Evolutionary conservation across 2,329 filamentous ascomycete genomes (phyloP), one percentile per base, ranked within the genome.

Genomic region (Lasiodiplodia sp.): DNA sequence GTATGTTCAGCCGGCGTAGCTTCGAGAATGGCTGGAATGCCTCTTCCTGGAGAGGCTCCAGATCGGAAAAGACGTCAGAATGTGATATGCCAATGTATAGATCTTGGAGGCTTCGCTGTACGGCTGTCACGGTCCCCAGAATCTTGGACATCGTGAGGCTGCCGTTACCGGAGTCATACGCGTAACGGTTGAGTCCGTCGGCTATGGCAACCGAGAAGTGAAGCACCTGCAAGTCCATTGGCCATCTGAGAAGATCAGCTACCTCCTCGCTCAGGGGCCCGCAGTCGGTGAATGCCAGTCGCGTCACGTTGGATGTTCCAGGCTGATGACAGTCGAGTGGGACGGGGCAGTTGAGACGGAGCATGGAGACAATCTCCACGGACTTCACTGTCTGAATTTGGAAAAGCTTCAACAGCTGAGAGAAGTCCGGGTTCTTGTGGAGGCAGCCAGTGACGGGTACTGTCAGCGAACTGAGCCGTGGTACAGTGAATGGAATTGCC

Each of bases 11-110:
- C 10, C 44, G 44, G 1, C 44, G 60, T 25, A 64, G 60, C 44
- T 51, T 21, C 8, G 44, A 23, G 44, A 64, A 64, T 28, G 44
- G 16, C 23, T 52, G 44, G 25, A 64, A 64, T 16, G 44, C 60
- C 2, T 51, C 14, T 25, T 64, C 44, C n/a, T 34, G 23, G 37
- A 60, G 21, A 16, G 56, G 38, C 4, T 57, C 5, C 4, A 31
- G 28, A 21, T 11, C 16, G 16, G 7, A n/a, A n/a, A 23, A 18
- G 7, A 25, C 28, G 1, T 18, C 52, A 18, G 16, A 12, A 21
- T 44, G 11, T 6, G 25, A 16, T 16, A 52, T 2, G 4, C n/a
- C 25, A 25, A 64, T 21, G 8, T 11, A 37, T 6, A 64, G 34
- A 23, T 52, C 25, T 38, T 64, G 2, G 7, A 64, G 34, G 16